Conservation (phyloP, 2,329 filamentous ascomycete species). For the Albifimbria verrucaria region DNA sequence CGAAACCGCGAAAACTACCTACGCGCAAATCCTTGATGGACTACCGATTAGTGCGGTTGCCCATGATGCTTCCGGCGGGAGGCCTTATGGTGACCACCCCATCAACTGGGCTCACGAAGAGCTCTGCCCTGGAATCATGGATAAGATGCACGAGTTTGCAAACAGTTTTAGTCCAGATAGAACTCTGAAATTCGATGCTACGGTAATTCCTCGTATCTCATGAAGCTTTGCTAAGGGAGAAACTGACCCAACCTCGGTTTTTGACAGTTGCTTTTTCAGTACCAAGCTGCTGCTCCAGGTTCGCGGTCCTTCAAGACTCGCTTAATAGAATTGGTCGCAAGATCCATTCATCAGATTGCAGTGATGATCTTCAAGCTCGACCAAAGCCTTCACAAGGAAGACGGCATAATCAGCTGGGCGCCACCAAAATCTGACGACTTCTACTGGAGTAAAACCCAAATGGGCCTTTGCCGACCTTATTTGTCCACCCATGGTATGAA, state of each 20-base stretch:
- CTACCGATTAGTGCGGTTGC: slow-evolving; percentile 1
- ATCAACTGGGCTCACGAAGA: slow-evolving; percentile 1
- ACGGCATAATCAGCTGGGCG: slow-evolving; percentile 4
- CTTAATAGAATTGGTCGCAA: slow-evolving; percentile 6
- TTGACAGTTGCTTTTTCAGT: not conserved
- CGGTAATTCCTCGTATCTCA: no score
- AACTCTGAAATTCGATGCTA: slow-evolving; percentile 1
- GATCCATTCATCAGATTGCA: slow-evolving; percentile 6
- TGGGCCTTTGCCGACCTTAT: slow-evolving; percentile 4
- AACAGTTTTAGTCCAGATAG: slow-evolving; percentile 1
- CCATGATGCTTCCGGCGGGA: slow-evolving; percentile 1
- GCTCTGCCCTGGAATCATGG: slow-evolving; percentile 5
- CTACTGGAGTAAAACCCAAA: no score
- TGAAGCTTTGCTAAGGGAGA: no score
- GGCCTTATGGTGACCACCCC: slow-evolving; percentile 3
- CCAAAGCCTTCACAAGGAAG: slow-evolving; percentile 5
- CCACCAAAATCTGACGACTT: slow-evolving; percentile 6
- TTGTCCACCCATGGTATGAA: slow-evolving; percentile 3
- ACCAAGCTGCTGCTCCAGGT: slow-evolving; percentile 2
- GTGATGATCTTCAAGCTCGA: slow-evolving; percentile 6
- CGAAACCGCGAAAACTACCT: slow-evolving; percentile 4
- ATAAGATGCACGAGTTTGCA: slow-evolving; percentile 3
- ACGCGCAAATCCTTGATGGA: slow-evolving; percentile 8
- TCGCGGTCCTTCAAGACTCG: slow-evolving; percentile 6
- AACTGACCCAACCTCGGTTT: no score